Evolutionary conservation across 371 early-diverging fungal genomes (phyloP).

Genomic region (Rhizopus microsporus): DNA sequence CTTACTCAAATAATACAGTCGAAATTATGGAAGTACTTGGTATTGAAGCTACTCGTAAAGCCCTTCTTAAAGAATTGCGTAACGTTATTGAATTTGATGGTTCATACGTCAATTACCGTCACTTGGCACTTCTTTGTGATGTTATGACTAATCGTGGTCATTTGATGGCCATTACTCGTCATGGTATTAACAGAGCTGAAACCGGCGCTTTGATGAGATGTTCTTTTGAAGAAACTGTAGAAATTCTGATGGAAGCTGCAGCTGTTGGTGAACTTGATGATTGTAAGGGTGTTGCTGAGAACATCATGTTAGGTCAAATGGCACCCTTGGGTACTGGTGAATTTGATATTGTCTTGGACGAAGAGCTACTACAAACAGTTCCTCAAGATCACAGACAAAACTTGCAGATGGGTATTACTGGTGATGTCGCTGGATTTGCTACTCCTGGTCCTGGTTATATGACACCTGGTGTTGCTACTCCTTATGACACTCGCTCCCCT

Average conservation of each 20-base stretch:
- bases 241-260: constrained; percentile 98
- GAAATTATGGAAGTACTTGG: constrained; percentile 97
- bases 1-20: constrained; percentile 91
- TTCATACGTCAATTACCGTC: constrained; percentile 99
- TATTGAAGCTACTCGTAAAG: constrained; percentile 96
- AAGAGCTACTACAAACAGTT: constrained; percentile 79
- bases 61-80: constrained; percentile 92
- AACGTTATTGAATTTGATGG: constrained; percentile 98
- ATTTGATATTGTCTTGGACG: constrained; percentile 92
- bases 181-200: constrained; percentile 98
- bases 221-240: constrained; percentile 99
- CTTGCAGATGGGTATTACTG: constrained; percentile 42
- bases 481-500: constrained; percentile 60
- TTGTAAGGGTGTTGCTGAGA: constrained; percentile 97
- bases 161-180: constrained; percentile 98
- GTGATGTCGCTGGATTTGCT: constrained; percentile 47
- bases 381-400: constrained; percentile 46
- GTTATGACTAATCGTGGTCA: constrained; percentile 98
- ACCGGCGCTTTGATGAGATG: constrained; percentile 97
- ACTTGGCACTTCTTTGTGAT: constrained; percentile 95
- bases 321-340: constrained; percentile 98
- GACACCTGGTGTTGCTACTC: constrained; percentile 60
- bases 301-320: constrained; percentile 98
- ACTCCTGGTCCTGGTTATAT: constrained; percentile 57
- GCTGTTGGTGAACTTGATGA: constrained; percentile 92